Evolutionary conservation across 73 alveolate genomes (phyloP), one percentile per base, ranked within the genome.

Genomic region (Paramecium bursaria): DNA sequence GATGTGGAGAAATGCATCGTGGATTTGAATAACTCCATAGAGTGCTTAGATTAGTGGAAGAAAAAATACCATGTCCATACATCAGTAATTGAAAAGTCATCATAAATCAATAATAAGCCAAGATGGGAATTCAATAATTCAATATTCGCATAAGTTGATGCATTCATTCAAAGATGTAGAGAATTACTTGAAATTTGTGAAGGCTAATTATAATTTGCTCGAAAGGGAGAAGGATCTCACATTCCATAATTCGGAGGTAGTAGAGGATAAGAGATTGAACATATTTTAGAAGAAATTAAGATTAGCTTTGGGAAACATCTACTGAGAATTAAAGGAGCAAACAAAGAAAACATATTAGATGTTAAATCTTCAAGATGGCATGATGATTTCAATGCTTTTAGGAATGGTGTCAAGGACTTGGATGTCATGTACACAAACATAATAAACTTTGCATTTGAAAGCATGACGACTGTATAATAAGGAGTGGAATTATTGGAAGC

Each of bases 301-400:
- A 92, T 77, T 48, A 82, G 91, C 82, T 98, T 98, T 87, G 94
- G 90, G 74, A 96, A 94, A 90, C 95, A 97, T 80, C 77, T 93
- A 52, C 82, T 94, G 44, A 90, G 91, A 48, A 95, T 95, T 74
- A 92, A 92, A 88, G 92, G 67, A 85, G 92, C 95, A 47, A 99
- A 94, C 85, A 95, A 95, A 46, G 98, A 96, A 50, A 87, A 92
- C 54, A 97, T 98, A 22, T 93, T 98, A 33, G 99, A 98, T 61
- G 99, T 98, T 3, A 98, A 98, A 85, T 98, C 94, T 31, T 97
- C 99, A n/a, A 96, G 95, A 80, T 98, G 99, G 99, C 99, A 96
- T 82, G 99, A 95, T 89, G 99, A 95, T 90, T 98, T 94, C 86
- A 94, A 98, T 26, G 31, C 75, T 19, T 90, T 90, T 57, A 77